Evolutionary conservation across 805 yeast genomes (phyloP).

Genomic region (Komagataella pastoris): DNA sequence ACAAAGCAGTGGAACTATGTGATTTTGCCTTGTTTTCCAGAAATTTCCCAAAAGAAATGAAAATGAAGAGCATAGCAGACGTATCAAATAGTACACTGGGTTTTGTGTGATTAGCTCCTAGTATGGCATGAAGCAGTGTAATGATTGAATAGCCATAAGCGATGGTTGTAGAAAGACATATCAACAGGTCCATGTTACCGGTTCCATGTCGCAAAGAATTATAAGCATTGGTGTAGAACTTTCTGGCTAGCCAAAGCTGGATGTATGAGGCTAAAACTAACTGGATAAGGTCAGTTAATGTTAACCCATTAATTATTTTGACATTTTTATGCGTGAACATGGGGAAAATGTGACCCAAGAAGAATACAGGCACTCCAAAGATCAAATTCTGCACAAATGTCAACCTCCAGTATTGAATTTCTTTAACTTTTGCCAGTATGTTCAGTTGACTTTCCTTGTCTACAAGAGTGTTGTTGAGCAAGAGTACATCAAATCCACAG

Average conservation of each 20-base stretch:
- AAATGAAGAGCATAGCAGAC: constrained; percentile 68
- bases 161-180: constrained; percentile 67
- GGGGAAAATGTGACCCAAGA: constrained; percentile 36
- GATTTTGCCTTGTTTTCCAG: constrained; percentile 89
- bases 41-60: constrained; percentile 84
- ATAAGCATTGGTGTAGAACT: constrained; percentile 53
- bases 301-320: constrained; percentile 37
- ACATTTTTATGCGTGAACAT: constrained; percentile 12
- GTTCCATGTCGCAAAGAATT: constrained; percentile 56
- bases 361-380: constrained; percentile 51
- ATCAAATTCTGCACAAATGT: constrained; percentile 37
- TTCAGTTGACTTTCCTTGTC: constrained; percentile 61
- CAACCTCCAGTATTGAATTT: constrained; percentile 56
- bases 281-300: constrained; percentile 49
- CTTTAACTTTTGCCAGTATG: constrained; percentile 54
- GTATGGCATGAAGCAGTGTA: constrained; percentile 38
- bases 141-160: constrained; percentile 65
- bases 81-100: constrained; percentile 81
- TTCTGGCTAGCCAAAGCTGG: constrained; percentile 52
- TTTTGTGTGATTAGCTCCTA: constrained; percentile 26
- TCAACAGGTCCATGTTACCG: constrained; percentile 87
- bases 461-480: constrained; percentile 23
- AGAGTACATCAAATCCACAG: constrained; percentile 38
- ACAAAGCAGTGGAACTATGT: constrained; percentile 79
- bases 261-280: constrained; percentile 43